Base-by-base conservation (phyloP, 2,329 filamentous ascomycete species). In the Mycosphaerella sp. region DNA sequence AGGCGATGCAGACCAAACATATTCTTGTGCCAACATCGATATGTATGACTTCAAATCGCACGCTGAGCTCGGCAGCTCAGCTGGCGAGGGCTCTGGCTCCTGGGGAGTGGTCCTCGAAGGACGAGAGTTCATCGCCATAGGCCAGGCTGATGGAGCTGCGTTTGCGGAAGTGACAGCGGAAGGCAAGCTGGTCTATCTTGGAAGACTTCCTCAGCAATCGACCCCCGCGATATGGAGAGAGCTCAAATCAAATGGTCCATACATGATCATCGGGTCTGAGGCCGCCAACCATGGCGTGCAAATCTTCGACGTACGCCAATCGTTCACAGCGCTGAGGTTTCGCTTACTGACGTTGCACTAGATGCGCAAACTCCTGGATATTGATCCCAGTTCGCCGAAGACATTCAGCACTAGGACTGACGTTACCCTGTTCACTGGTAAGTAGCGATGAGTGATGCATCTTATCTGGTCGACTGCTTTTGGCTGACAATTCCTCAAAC, bases 261-360 rank as follows among this genome's bases (percentile, higher is more conserved):
- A 70, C 53, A 67, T 73, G 63, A 66, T 73, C 53, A 73, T 75
- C 44, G 72, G 72, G 44, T 49, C 60, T n/a, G 73, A 76, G 56
- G 74, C 76, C 30, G 59, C 62, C 39, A 64, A 71, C 58, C 79
- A 83, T 64, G 77, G 77, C 32, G 74, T 83, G 47, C 80, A 83
- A 66, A 74, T 83, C 65, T 84, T 84, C 59, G 80, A 84, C 66
- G 45, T 55, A 32, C 25, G 52, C 10, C 21, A 40, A 34, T 45
- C 80, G 4, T 16, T 7, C 14, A 17, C n/a, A 18, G 18, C 6
- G 14, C 8, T 4, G 36, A 16, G 36, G 4, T 3, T 10, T n/a
- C 82, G 65, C 73, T 82, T 65, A 82, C 83, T 60, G 80, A 84
- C 66, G 74, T 81, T 75, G 74, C 25, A 17, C 6, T 21, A 48